Conservation (phyloP, 2,329 filamentous ascomycete species). For the Fusarium siculi region DNA sequence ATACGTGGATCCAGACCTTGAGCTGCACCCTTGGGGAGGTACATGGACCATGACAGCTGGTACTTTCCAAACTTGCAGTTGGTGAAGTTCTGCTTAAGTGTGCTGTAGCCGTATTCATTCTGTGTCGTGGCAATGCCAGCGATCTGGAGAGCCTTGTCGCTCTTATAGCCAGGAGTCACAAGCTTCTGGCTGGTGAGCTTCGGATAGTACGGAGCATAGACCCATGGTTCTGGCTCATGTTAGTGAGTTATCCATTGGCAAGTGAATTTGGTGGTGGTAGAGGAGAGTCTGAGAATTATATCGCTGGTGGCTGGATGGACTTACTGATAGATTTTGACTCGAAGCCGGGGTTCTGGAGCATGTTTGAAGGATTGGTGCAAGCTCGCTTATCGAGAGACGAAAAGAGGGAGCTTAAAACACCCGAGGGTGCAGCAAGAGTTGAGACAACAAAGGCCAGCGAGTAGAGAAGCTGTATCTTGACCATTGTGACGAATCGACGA, state of each 20-base stretch:
- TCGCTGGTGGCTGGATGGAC: neutral
- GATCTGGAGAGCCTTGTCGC: neutral
- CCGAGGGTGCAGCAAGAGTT: neutral
- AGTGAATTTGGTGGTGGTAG: no score
- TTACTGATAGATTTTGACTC: neutral
- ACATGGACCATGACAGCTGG: neutral
- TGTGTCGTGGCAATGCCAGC: neutral
- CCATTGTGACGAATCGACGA: neutral
- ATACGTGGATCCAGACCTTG: neutral
- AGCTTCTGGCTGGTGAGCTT: neutral
- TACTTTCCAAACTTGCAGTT: neutral
- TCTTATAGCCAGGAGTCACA: neutral
- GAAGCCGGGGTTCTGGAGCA: neutral
- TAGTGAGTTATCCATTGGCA: rapidly evolving
- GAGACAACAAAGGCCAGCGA: neutral
- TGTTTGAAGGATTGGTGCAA: neutral
- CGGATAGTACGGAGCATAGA: neutral
- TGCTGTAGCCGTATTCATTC: neutral
- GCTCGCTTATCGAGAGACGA: neutral
- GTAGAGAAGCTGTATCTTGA: neutral
- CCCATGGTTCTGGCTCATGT: neutral
- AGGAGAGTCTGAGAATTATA: rapidly evolving
- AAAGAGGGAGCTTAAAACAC: neutral
- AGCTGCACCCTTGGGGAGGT: neutral
- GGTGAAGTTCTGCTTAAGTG: neutral